Base-by-base conservation (phyloP, 1,284 basidiomycete genomes). In the Trichosporon sp. region DNA sequence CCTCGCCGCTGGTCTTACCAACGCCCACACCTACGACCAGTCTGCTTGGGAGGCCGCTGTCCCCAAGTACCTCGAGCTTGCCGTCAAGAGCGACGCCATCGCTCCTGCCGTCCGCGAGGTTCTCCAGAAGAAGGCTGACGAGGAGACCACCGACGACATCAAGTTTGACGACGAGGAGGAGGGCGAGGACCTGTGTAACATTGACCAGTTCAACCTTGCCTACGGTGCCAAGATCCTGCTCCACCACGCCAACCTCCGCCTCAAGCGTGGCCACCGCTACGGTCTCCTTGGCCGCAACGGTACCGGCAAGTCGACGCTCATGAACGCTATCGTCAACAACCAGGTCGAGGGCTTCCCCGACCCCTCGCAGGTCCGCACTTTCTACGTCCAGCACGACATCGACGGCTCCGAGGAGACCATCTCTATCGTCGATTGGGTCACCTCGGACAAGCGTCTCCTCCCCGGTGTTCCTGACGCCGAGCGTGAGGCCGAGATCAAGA, bases 361-460 rank as follows among this genome's bases (percentile, higher is more conserved):
- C 37, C 65, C 73, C 68, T 62, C 92, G 91, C 63, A 90, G 94
- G 69, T 97, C 80, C 91, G 94, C 79, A 97, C 94, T 71, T 96
- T 95, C 88, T 96, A 96, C 84, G 95, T 97, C 78, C 94, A 96
- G 86, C 94, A 97, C 86, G 94, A 96, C 81, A 95, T 97, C 74
- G 95, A 97, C 77, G 94, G 95, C 65, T 90, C 87, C 79, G 95
- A 96, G 82, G 93, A 87, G 70, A 91, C 93, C 32, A 96, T 90
- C 68, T 89, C 92, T 59, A 89, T 97, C 71, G 85, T 95, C 69
- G 83, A 90, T 79, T 97, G 94, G 85, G 94, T 96, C 74, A 78
- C 92, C 69, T 78, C 83, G 65, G 94, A 97, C 83, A 88, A 88
- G 81, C 94, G 95, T 78, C 86, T 97, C 74, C 85, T 86, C 67